Base-by-base conservation (phyloP, 2,329 filamentous ascomycete genomes). In the Zasmidium citrigriseum region DNA sequence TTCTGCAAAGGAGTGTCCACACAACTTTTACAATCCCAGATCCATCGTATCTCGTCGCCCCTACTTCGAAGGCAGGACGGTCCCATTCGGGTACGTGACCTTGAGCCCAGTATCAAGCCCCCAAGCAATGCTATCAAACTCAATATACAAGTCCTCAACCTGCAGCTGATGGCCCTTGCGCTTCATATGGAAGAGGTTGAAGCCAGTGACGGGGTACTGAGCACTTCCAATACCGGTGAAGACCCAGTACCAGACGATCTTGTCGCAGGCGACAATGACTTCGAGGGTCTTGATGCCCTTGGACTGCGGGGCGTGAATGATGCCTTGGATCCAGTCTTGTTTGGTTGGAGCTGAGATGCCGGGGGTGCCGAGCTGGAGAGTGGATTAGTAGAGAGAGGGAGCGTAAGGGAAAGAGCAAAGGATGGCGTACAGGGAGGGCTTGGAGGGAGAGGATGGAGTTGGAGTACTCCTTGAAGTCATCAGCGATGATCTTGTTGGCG, bases 231-330 rank as follows among this genome's bases (percentile, higher is more conserved):
- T 54, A 21, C 46, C 54, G 1, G 46, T 34, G 54, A 57, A 60
- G 50, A 38, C 55, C 57, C 60, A 62, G 48, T 52, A 54, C 60
- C 60, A 62, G 54, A 62, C 45, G 29, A 62, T 52, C 41, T 54
- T n/a, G 38, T 57, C 51, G 54, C 60, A 58, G 46, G 46, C 34
- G 16, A 54, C 49, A 24, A 57, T 21, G 44, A 62, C 45, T 20
- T 48, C 44, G 45, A 54, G 27, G 11, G 60, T 62, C 24, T 54
- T 48, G 54, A 62, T 62, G 18, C 58, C 58, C 4, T 25, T 29
- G 34, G 12, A 41, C 11, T 44, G 14, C 10, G 54, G 54, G 7
- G 49, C 44, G 20, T 54, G 24, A n/a, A 38, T 38, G 47, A 53
- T 41, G 11, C 54, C 50, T 16, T 55, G 20, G 51, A 53, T 51